These are phyloP conservation scores for Quercus gilva DNA, from an alignment of 306 rosid species.

Conservation along the genomic window DNA sequence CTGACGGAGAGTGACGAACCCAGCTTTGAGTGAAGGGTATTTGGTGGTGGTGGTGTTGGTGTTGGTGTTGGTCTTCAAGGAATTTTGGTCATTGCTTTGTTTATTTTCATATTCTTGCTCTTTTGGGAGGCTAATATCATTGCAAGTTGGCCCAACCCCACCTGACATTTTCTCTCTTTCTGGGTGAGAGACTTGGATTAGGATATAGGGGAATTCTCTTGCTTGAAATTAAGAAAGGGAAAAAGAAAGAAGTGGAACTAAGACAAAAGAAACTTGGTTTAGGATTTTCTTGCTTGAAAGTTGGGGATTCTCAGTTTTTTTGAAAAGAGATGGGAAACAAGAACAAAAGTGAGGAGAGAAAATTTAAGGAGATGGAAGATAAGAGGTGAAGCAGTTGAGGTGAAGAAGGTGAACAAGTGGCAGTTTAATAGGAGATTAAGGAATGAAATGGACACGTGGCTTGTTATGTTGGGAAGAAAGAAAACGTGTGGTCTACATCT, in stretches of 20 bases:
- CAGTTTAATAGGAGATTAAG: background rate
- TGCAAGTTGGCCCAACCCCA: constrained; percentile 44
- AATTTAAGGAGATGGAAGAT: background rate
- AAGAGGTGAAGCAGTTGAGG: constrained; percentile 14
- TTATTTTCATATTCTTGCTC: constrained; percentile 33
- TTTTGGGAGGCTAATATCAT: constrained; percentile 36
- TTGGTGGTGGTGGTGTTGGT: background rate
- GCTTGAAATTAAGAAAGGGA: too few relatives aligned
- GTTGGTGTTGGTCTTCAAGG: constrained; percentile 10
- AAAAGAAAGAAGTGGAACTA: too few relatives aligned
- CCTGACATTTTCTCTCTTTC: constrained; percentile 33
- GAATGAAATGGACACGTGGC: constrained; percentile 16
- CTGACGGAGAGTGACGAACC: constrained; percentile 57
- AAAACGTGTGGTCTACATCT: background rate
- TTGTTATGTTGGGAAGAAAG: background rate
- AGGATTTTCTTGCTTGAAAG: background rate
- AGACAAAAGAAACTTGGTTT: background rate
- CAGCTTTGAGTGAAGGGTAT: constrained; percentile 8
- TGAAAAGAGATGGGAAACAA: too few relatives aligned
- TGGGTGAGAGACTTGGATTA: background rate
- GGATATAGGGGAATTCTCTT: too few relatives aligned
- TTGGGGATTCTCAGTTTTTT: too few relatives aligned
- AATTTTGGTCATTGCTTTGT: constrained; percentile 10
- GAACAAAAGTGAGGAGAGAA: background rate
- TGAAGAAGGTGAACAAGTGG: constrained; percentile 28